Conservation (phyloP, 208 protist species). For the Histomonas meleagridis region DNA sequence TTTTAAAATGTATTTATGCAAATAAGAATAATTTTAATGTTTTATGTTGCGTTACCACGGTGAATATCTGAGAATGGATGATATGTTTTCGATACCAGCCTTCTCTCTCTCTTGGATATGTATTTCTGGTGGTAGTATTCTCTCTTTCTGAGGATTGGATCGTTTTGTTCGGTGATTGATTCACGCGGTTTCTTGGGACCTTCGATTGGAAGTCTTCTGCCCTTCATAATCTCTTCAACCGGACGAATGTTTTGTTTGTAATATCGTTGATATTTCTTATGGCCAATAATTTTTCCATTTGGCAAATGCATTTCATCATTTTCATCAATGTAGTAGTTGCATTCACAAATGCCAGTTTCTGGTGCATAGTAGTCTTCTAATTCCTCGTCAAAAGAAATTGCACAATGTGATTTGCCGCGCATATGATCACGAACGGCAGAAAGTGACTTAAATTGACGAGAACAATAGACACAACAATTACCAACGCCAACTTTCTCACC, state of each 20-base stretch:
- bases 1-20: no score
- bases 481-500: conserved; percentile 33
- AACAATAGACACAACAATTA: neutral
- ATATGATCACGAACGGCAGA: neutral
- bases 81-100: neutral
- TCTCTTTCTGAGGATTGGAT: neutral
- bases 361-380: neutral
- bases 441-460: neutral
- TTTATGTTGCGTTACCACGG: conserved; percentile 26
- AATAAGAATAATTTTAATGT: no score
- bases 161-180: neutral
- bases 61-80: conserved; percentile 36
- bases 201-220: neutral
- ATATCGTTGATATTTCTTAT: neutral
- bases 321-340: neutral
- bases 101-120: neutral
- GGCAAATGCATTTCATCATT: conserved; percentile 14
- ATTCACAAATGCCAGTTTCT: neutral
- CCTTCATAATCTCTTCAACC: neutral
- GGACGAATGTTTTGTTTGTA: neutral
- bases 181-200: neutral
- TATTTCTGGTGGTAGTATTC: conserved; percentile 23
- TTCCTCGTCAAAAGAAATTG: neutral
- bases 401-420: neutral
- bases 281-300: neutral